Base-by-base conservation (phyloP, 768 basidiomycete genomes). In the Termitomyces heimii region DNA sequence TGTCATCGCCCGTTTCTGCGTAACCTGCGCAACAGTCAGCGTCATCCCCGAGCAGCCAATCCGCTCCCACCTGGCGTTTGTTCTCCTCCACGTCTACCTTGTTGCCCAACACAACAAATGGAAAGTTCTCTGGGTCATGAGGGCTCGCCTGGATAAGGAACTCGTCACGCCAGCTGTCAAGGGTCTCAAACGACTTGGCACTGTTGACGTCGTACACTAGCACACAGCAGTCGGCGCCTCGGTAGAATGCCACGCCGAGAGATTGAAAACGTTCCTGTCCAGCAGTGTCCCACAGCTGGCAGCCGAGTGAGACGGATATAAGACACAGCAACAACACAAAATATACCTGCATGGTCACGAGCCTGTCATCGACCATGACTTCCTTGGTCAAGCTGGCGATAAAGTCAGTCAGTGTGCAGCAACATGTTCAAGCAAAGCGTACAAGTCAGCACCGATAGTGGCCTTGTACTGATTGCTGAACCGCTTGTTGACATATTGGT, bases 391-490 rank as follows among this genome's bases (percentile, higher is more conserved):
- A 77, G 74, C 92, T 94, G 62, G 40, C 45, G 48, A 58, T 32
- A 24, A n/a, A 55, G 62, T 63, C 50, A 55, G 62, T 63, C 50
- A 65, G 70, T 69, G 62, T 58, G 53, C 56, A 45, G 53, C 18
- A 47, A 37, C 26, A 26, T 55, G 53, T 59, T 46, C 4, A 48
- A 49, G 53, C 46, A 49, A 50, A 62, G 81, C 91, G 59, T 75
- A 93, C 92, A 95, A 95, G 82, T 95, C 93, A 58, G 94, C 94
- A 58, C 94, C 94, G 69, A 96, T 96, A 60, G 97, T 98, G 18
- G 97, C 97, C 77, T 98, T 98, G 83, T 99, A 99, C 77, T 98
- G 96, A 76, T 95, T 97, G 73, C 91, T 94, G 75, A 98, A 99
- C 60, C 97, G 89, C 75, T 98, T 98, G 84, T 98, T 98, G 63